phyloP scores from a whole-genome alignment of 1,139 yeast genomes.

The Zygosaccharomyces pseudobailii region DNA sequence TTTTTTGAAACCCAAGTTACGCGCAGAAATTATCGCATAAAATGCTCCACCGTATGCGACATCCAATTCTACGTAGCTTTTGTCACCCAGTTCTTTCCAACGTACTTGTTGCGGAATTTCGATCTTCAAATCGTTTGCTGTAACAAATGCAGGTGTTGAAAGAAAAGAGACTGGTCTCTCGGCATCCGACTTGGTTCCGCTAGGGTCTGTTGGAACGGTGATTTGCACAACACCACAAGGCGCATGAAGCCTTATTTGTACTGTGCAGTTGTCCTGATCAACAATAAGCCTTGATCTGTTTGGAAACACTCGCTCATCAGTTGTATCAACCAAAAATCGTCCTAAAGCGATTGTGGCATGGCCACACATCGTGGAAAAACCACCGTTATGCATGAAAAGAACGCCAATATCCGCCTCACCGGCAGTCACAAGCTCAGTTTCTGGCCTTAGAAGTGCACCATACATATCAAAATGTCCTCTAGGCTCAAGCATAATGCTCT shows the following conservation, averaged over 20 bases:
- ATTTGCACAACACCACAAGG: background rate
- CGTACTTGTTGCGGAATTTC: background rate
- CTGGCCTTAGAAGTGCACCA: background rate
- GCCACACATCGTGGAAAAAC: background rate
- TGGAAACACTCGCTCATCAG: background rate
- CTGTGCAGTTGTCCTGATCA: background rate
- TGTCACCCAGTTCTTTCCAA: background rate
- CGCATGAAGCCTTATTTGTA: background rate
- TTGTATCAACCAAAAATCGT: background rate
- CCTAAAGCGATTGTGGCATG: slow-evolving; percentile 1
- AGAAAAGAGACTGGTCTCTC: background rate
- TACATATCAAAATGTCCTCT: background rate
- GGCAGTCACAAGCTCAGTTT: background rate
- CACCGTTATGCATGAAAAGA: background rate
- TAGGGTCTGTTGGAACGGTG: background rate
- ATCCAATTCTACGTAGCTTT: background rate
- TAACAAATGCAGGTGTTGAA: background rate
- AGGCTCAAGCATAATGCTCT: background rate
- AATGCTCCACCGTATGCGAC: background rate
- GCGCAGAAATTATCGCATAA: background rate
- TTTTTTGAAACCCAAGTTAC: background rate
- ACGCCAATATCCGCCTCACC: slow-evolving; percentile 1
- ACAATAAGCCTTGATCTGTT: background rate
- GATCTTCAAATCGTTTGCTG: background rate
- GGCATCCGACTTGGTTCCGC: background rate